A percentile compares a stretch with the other conserved stretches of the same genome.
Evolutionary conservation across 345 rosid genomes (phyloP).

Genomic region (Melaleuca alternifolia): DNA sequence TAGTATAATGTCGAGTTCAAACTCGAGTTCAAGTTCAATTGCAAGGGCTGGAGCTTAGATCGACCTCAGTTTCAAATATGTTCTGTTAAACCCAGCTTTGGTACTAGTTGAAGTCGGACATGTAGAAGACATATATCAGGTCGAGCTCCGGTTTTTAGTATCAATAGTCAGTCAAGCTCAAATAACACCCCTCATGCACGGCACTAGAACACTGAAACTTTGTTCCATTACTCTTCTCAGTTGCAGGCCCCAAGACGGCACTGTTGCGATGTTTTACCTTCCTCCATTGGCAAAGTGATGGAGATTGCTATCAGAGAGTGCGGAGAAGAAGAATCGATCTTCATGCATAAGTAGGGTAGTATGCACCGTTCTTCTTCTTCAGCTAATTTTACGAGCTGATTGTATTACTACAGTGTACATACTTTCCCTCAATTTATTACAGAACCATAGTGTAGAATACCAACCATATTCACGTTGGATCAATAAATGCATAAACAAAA

Average conservation of each 20-base stretch:
- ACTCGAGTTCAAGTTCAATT: neutral
- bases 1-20: neutral
- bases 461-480: neutral
- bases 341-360: conserved; percentile 24
- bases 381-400: neutral
- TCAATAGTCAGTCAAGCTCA: neutral
- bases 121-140: neutral
- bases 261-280: conserved; percentile 69
- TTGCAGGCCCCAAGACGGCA: conserved; percentile 78
- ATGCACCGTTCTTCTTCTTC: neutral
- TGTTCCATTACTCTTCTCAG: conserved; percentile 9
- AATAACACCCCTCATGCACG: neutral
- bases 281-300: conserved; percentile 37
- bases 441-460: neutral
- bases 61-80: neutral
- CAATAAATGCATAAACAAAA: neutral
- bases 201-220: neutral
- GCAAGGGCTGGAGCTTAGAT: neutral
- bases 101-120: neutral
- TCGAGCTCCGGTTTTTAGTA: neutral
- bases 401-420: neutral
- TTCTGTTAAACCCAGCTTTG: neutral
- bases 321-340: conserved; percentile 50
- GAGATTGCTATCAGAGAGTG: conserved; percentile 67
- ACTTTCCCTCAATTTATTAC: neutral